Conservation (phyloP, 257 asterid species). For the Avicennia marina region DNA sequence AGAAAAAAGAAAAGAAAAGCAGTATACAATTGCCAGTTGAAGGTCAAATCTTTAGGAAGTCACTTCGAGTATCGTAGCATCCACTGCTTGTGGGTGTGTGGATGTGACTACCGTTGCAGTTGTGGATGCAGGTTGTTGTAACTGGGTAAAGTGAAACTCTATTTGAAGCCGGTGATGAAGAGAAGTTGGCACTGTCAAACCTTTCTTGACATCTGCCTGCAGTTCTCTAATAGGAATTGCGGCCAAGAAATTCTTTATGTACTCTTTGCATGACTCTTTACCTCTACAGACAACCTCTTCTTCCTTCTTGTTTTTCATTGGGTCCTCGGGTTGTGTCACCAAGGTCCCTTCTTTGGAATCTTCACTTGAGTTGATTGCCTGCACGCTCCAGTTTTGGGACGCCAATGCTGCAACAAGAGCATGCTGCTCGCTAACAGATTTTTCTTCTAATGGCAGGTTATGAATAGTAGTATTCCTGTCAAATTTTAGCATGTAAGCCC, state of each 20-base stretch:
- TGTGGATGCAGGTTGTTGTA: neutral
- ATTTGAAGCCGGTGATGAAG: slow-evolving; percentile 69
- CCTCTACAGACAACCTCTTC: slow-evolving; percentile 39
- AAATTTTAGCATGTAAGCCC: slow-evolving; percentile 73
- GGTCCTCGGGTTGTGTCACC: slow-evolving; percentile 24
- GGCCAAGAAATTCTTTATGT: slow-evolving; percentile 62
- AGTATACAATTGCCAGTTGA: no score
- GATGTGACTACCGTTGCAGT: neutral
- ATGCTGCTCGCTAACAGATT: neutral
- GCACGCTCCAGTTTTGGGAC: neutral
- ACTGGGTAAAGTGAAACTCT: slow-evolving; percentile 58
- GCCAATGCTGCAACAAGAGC: neutral
- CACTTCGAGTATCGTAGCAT: no score
- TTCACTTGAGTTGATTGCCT: neutral
- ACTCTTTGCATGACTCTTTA: slow-evolving; percentile 60
- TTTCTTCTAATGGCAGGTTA: neutral
- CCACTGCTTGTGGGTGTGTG: no score
- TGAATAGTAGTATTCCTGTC: slow-evolving; percentile 38
- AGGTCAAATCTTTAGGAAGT: no score
- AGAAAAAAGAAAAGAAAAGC: no score
- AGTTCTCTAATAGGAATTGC: slow-evolving; percentile 66
- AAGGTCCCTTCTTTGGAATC: neutral
- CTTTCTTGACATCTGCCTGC: slow-evolving; percentile 52
- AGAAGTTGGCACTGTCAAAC: slow-evolving; percentile 44
- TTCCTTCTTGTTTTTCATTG: slow-evolving; percentile 17